These are phyloP conservation scores for Xylariaceae sp. DNA, from an alignment of 2,329 filamentous ascomycete species.

Conservation along the genomic window DNA sequence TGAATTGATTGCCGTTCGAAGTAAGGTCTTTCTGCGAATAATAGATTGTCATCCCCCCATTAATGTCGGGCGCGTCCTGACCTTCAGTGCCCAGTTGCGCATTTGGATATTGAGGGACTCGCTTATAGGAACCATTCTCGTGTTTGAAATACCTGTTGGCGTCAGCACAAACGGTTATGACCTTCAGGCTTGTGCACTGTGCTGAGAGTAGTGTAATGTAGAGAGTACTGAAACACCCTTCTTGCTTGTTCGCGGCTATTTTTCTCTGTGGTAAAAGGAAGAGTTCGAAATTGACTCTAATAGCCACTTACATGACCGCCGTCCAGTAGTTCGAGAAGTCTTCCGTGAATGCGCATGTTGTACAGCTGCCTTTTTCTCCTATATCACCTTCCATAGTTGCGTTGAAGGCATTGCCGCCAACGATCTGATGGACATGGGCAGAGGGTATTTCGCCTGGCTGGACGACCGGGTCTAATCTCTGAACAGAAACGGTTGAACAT, in stretches of 20 bases:
- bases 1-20: constrained; percentile 33
- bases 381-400: constrained; percentile 30
- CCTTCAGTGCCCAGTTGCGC: constrained; percentile 15
- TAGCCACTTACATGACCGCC: constrained; percentile 27
- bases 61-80: constrained; percentile 26
- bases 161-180: no score
- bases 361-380: constrained; percentile 28
- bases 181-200: no score
- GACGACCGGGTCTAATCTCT: constrained; percentile 32
- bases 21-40: constrained; percentile 31
- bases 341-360: constrained; percentile 31
- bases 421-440: constrained; percentile 32
- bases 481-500: constrained; percentile 29
- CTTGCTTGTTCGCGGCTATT: no score
- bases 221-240: no score
- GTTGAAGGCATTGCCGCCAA: constrained; percentile 32
- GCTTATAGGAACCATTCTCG: constrained; percentile 31
- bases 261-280: no score
- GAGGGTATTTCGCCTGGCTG: constrained; percentile 30
- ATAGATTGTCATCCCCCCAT: constrained; percentile 33
- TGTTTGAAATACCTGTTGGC: constrained; percentile 22
- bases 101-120: constrained; percentile 28
- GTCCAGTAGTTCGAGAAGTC: constrained; percentile 35
- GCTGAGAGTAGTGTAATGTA: no score
- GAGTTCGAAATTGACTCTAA: no score